Evolutionary conservation across 129 eudicot genomes (phyloP), one percentile per base, ranked within the genome.

Genomic region (Flaveria brownii): DNA sequence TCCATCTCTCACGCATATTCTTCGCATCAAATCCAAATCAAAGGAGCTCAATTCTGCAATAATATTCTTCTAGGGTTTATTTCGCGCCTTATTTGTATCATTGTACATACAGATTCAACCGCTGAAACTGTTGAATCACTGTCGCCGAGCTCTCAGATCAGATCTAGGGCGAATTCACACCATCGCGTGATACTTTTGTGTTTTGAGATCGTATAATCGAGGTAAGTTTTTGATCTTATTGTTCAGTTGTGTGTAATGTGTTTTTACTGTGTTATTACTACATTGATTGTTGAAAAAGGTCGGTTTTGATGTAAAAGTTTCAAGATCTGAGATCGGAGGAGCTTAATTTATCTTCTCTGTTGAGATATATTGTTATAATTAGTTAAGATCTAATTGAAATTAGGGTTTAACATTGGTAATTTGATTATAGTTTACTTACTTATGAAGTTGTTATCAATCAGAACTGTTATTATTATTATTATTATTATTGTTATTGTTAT

Each of bases 71-170:
- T 80, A 80, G 84, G 84, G 84, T 67, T 80, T 73, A 64, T 79
- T 79, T 79, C 78, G 49, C 72, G 69, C 72, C 77, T 67, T 63
- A 77, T 77, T 70, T 70, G 1, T 28, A 36, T 36, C 7, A 36
- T 36, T 36, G 41, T 36, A 36, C 7, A 36, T 4, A 36, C 28
- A 17, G 68, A 72, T 79, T 63, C 64, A 67, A 67, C 84, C 71
- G 75, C 68, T 72, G 66, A 36, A 36, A 28, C 78, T 51, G 25
- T 72, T 72, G 71, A 59, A 73, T 74, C 39, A 20, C 78, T 69
- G 77, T 78, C 18, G 61, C 78, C 64, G 69, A 61, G 30, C 54
- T 67, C 25, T 26, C 86, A 83, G 83, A 78, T 83, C 86, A 50
- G 60, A 63, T 22, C 41, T 36, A 36, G 7, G 41, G n/a, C 43